Conservation (phyloP, 106 monocot species). For the Vanilla planifolia region DNA sequence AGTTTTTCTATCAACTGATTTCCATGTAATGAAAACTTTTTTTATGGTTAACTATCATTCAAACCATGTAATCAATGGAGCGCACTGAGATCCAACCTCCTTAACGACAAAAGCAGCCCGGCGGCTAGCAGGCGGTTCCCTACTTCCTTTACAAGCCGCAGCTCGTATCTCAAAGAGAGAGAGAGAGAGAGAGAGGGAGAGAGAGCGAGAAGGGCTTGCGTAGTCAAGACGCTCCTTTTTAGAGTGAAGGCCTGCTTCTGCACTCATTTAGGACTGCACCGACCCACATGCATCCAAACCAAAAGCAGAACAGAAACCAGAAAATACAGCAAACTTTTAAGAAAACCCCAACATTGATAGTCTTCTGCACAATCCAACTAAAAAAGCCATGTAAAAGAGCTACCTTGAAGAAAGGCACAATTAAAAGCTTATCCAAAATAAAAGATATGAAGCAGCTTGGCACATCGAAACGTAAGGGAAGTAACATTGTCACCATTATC, state of each 20-base stretch:
- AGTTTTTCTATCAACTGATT: too few species aligned
- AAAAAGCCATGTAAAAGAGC: too few species aligned
- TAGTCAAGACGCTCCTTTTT: too few species aligned
- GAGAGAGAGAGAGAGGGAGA: not conserved
- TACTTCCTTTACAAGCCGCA: too few species aligned
- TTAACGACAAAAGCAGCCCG: not conserved
- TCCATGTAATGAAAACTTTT: too few species aligned
- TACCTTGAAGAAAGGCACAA: not conserved
- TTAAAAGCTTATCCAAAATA: not conserved
- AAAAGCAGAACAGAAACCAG: not conserved
- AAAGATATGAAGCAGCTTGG: not conserved
- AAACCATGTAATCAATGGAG: not conserved
- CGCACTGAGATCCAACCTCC: not conserved
- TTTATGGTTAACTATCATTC: not conserved
- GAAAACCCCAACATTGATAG: too few species aligned
- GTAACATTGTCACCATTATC: too few species aligned
- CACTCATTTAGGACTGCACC: not conserved
- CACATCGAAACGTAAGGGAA: not conserved
- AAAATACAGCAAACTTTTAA: too few species aligned
- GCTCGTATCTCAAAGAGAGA: not conserved
- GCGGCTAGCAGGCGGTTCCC: too few species aligned
- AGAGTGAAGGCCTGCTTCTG: not conserved
- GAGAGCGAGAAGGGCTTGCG: not conserved
- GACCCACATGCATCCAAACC: not conserved
- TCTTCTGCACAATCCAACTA: not conserved